Percentiles rank a stretch among this genome's conserved stretches.
Evolutionary conservation across 164 flowering plant species (phyloP).

Genomic region (Vitis vinifera): ASM3070453v1 NC_081810.1:1547001-1547500

Average conservation of each 20-base stretch:
- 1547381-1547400: constrained; percentile 86
- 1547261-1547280: background rate
- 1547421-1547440: constrained; percentile 49
- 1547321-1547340: constrained; percentile 45
- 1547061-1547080: constrained; percentile 48
- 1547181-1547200: background rate
- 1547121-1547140: constrained; percentile 82
- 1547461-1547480: background rate
- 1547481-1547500: constrained; percentile 8
- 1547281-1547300: background rate
- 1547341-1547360: constrained; percentile 92
- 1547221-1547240: background rate
- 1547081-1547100: constrained; percentile 72
- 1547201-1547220: background rate
- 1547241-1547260: background rate
- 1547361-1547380: constrained; percentile 97
- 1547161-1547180: constrained; percentile 36
- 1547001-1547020: too few species aligned
- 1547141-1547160: constrained; percentile 92
- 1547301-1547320: background rate
- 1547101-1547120: constrained; percentile 96
- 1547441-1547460: background rate
- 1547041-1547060: background rate
- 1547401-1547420: constrained; percentile 97
- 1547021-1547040: background rate